These are phyloP conservation scores for Chaetomidium leptoderma DNA, from an alignment of 495 filamentous ascomycete species.

Conservation along the genomic window DNA sequence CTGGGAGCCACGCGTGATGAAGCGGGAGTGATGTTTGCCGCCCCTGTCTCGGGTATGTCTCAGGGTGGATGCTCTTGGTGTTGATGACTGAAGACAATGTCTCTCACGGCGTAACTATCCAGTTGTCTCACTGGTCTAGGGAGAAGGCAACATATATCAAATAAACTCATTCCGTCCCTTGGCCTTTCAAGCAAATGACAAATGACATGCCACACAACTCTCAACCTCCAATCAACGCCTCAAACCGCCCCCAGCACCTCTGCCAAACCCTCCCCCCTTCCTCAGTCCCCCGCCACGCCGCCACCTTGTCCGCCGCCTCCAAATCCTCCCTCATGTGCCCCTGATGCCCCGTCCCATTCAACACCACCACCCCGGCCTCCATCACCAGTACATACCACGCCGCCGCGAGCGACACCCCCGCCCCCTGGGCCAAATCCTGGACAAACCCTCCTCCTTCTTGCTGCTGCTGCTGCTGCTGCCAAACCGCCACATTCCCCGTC, in stretches of 20 bases:
- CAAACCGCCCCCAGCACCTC: constrained; percentile 44
- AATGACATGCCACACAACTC: no score
- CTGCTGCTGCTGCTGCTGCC: no score
- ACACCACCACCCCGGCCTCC: constrained; percentile 50
- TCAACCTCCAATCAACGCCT: constrained; percentile 21
- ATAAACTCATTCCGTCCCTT: no score
- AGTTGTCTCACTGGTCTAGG: no score
- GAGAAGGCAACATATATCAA: no score
- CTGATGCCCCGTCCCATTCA: constrained; percentile 66
- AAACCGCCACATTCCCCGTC: constrained; percentile 58
- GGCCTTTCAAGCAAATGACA: no score
- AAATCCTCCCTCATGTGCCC: constrained; percentile 64
- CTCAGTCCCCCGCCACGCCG: constrained; percentile 43
- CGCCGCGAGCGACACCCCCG: constrained; percentile 44
- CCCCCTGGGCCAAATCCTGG: constrained; percentile 44
- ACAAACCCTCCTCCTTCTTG: constrained; percentile 45
- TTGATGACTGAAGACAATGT: no score
- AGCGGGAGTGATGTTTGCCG: no score
- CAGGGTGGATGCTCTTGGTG: no score
- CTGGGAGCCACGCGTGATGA: no score
- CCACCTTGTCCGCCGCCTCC: constrained; percentile 48
- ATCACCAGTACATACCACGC: constrained; percentile 68
- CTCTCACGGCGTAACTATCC: no score
- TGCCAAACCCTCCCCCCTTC: constrained; percentile 45
- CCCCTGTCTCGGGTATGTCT: no score